These are phyloP conservation scores for Myrmaecium sp. DNA, from an alignment of 2,329 filamentous ascomycete genomes.

Conservation along the genomic window DNA sequence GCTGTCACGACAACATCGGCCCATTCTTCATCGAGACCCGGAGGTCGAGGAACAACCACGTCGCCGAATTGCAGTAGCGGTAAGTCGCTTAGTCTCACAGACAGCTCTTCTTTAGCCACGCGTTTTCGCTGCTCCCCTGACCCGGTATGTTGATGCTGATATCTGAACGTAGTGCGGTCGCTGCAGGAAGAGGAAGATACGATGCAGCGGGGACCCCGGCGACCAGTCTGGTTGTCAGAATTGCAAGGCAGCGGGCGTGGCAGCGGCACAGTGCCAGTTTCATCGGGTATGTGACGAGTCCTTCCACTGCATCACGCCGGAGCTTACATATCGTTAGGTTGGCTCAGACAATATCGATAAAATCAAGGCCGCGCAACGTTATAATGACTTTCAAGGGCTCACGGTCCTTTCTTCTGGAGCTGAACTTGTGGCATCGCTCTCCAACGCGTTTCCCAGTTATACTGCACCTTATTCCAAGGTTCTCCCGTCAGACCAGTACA, in stretches of 20 bases:
- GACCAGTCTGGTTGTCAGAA: slow-evolving; percentile 66
- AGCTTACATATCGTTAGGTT: slow-evolving; percentile 9
- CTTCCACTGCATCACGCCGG: background rate
- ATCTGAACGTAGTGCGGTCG: slow-evolving; percentile 54
- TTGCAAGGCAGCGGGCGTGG: slow-evolving; percentile 57
- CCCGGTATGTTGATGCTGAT: background rate
- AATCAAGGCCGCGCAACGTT: slow-evolving; percentile 5
- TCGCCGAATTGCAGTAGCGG: slow-evolving; percentile 32
- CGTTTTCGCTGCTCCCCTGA: background rate
- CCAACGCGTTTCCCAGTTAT: slow-evolving; percentile 8
- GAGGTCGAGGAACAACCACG: slow-evolving; percentile 25
- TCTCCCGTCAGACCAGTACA: slow-evolving; percentile 7
- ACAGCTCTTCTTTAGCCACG: background rate
- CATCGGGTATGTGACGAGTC: slow-evolving; percentile 43
- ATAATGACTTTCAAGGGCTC: too few species aligned
- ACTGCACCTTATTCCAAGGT: slow-evolving; percentile 8
- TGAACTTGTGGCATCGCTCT: slow-evolving; percentile 2
- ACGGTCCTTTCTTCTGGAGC: too few species aligned
- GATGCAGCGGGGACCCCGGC: slow-evolving; percentile 73
- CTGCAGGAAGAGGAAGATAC: slow-evolving; percentile 86
- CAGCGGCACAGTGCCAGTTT: slow-evolving; percentile 51
- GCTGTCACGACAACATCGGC: slow-evolving; percentile 3
- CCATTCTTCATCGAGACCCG: slow-evolving; percentile 7
- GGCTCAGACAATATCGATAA: slow-evolving; percentile 12
- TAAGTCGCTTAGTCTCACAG: slow-evolving; percentile 8